Evolutionary conservation across 2,329 filamentous ascomycete genomes (phyloP), one percentile per base, ranked within the genome.

Genomic region (Hypoxylon sp.): DNA sequence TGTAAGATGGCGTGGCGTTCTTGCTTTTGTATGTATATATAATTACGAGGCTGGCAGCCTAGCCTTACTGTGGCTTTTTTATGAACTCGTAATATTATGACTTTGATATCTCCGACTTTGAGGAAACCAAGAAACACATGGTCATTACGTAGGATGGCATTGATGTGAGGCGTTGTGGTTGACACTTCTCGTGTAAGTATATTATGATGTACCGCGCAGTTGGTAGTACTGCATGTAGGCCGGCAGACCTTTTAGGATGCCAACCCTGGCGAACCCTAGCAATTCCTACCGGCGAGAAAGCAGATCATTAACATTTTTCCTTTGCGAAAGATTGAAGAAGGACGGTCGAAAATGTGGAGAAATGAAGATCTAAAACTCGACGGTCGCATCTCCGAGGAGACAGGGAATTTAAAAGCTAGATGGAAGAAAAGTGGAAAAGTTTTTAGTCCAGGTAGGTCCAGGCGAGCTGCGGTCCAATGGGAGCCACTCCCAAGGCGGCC

Each of bases 351-450:
- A 63, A 60, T 71, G 64, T 69, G 67, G 67, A 54, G 67, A 65
- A 67, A 44, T 46, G 63, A 64, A 69, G 62, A 67, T 70, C 67
- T 44, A 63, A 69, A 63, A 70, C 54, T 65, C 46, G 54, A 63
- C 53, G 66, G 69, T 59, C 59, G 66, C 74, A 77, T 77, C 74
- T 77, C 75, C 75, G 74, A 77, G 75, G 69, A 70, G 61, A 57
- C 44, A 54, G 37, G 61, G 63, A 54, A 54, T 59, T 24, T 61
- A 46, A 63, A 62, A 64, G 60, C 62, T 60, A 54, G 47, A 54
- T 61, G 46, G 53, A 65, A 62, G 44, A 61, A 59, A 52, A 58
- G 60, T 59, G 51, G 65, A 64, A 39, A 51, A 19, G n/a, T 46
- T 4, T 9, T 59, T 62, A 31, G 57, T 22, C 64, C 24, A 19